phyloP scores from a whole-genome alignment of 2,329 filamentous ascomycete genomes.

The Coniochaeta sp. region DNA sequence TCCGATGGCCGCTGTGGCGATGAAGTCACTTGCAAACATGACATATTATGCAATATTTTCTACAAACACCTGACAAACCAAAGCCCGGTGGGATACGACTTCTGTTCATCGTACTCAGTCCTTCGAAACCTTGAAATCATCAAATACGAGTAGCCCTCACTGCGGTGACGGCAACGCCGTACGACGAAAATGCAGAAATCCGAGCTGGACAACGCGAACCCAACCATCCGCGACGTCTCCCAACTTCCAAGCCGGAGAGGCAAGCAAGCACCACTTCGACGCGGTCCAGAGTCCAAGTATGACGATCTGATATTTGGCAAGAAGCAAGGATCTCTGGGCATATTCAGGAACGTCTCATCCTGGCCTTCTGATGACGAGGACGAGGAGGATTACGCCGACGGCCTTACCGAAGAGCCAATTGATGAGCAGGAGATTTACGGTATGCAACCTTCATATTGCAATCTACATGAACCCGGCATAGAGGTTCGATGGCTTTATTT shows the following conservation, averaged over 20 bases:
- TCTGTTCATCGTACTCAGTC: neutral
- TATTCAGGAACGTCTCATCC: conserved; percentile 24
- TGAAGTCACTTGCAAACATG: neutral
- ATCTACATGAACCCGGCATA: neutral
- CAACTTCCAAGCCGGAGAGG: conserved; percentile 77
- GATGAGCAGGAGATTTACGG: conserved; percentile 97
- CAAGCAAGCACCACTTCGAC: conserved; percentile 39
- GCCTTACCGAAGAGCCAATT: conserved; percentile 66
- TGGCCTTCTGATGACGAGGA: conserved; percentile 24
- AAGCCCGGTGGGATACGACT: neutral
- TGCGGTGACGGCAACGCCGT: neutral
- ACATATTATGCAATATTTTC: neutral
- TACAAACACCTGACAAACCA: neutral
- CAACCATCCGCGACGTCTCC: conserved; percentile 79
- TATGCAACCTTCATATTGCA: conserved; percentile 28
- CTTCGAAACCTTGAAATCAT: neutral
- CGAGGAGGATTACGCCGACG: conserved; percentile 40
- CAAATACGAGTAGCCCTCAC: neutral
- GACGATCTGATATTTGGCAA: conserved; percentile 37
- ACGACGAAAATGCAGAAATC: conserved; percentile 25
- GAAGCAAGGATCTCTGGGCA: conserved; percentile 29
- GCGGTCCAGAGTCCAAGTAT: conserved; percentile 40
- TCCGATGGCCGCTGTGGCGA: neutral
- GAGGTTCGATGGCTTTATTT: neutral
- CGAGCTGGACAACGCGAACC: conserved; percentile 72